Conservation (phyloP, 2,329 filamentous ascomycete species). For the Sporothrix inflata region DNA sequence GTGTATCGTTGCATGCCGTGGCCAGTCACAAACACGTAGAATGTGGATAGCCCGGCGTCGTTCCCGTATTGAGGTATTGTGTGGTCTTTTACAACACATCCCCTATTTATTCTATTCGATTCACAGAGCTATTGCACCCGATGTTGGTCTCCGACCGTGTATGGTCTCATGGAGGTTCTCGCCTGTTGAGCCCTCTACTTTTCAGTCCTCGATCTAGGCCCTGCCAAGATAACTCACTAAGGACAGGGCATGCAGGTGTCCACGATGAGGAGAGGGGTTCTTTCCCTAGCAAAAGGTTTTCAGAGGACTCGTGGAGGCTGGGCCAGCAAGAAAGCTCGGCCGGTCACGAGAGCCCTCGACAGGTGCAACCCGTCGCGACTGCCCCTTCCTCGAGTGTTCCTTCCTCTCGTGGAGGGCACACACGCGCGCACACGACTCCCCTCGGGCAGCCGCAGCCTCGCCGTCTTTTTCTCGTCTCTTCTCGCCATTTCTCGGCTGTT, state of each 20-base stretch:
- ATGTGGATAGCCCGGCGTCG: neutral
- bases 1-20: slow-evolving; percentile 5
- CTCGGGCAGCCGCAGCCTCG: neutral
- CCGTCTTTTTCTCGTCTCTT: neutral
- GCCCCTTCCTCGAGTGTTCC: neutral
- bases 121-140: too few relatives aligned
- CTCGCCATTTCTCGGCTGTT: neutral
- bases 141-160: too few relatives aligned
- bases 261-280: neutral
- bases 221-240: neutral
- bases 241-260: neutral
- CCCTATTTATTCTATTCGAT: too few relatives aligned
- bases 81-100: too few relatives aligned
- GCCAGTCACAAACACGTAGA: neutral
- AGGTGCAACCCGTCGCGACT: neutral
- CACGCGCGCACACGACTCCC: neutral
- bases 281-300: too few relatives aligned
- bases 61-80: neutral
- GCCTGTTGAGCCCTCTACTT: too few relatives aligned
- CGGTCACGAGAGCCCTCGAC: neutral
- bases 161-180: too few relatives aligned
- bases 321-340: neutral
- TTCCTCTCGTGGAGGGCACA: neutral
- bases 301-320: too few relatives aligned
- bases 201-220: too few relatives aligned